Evolutionary conservation across 306 rosid genomes (phyloP), one percentile per base, ranked within the genome.

Genomic region (Luffa aegyptiaca): DNA sequence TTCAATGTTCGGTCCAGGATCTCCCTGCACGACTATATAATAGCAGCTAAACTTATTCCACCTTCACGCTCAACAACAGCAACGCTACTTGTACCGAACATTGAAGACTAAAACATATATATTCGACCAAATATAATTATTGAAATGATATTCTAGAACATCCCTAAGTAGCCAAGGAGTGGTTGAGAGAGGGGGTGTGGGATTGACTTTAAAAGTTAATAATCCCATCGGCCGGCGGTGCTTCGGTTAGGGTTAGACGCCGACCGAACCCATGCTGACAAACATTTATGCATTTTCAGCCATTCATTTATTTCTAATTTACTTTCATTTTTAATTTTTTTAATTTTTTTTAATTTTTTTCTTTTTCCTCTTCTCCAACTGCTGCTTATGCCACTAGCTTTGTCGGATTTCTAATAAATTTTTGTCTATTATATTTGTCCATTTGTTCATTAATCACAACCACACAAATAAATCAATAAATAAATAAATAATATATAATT

Each of bases 401-500:
- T 70, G 76, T 70, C 37, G 39, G 56, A 10, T 70, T 70, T 70
- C n/a, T 21, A 44, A 70, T 21, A 26, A 73, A 73, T 20, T 31
- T 69, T 48, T 4, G 77, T 73, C 13, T 12, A 6, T 46, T 72
- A 21, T 31, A 12, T 46, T 72, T 48, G 77, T 46, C 59, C 7
- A 3, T 73, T 73, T 49, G n/a, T 73, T 31, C 77, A 73, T 73
- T 73, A 73, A 31, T 69, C 48, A 39, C 74, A 66, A 66, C 31
- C 31, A 26, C 31, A 26, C 31, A 26, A 26, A 26, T 26, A 26
- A 26, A 26, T 26, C 31, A 26, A 26, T 26, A 26, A 26, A 26
- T 26, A 26, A 26, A 26, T 26, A 63, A 62, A 26, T 26, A 26
- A 26, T 58, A 20, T 21, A 59, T 10, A 3, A 10, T 8, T 16